Percentiles rank a stretch among this genome's conserved stretches.
phyloP scores from a whole-genome alignment of 371 early-diverging fungal species.

The Mortierella sp. region DNA sequence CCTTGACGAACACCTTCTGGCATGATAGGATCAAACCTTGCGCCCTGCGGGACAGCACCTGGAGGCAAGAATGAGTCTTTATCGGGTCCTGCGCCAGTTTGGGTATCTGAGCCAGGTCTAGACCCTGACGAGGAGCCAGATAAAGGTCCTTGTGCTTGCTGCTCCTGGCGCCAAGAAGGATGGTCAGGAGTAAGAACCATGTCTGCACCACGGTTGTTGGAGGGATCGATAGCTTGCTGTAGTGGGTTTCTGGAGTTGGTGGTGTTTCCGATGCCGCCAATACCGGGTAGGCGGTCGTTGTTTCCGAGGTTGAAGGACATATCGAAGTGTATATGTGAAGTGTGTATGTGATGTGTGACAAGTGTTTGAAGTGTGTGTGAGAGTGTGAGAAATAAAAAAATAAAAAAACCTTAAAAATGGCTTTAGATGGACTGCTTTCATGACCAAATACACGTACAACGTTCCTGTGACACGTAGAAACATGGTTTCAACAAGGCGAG shows the following conservation, averaged over 20 bases:
- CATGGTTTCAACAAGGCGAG: too few relatives aligned
- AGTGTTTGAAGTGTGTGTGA: too few relatives aligned
- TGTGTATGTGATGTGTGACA: background rate
- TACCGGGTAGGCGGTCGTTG: conserved; percentile 32
- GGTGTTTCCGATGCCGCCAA: background rate
- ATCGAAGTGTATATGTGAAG: background rate
- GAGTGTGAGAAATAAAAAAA: background rate
- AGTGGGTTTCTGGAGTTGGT: conserved; percentile 22
- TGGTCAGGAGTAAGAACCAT: conserved; percentile 55
- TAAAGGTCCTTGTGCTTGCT: background rate
- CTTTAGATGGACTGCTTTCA: too few relatives aligned
- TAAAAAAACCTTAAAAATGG: too few relatives aligned
- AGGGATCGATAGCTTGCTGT: conserved; percentile 29
- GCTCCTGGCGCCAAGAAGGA: conserved; percentile 33
- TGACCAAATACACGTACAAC: too few relatives aligned
- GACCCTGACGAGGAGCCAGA: background rate
- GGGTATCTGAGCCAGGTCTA: conserved; percentile 8
- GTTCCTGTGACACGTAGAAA: too few relatives aligned
- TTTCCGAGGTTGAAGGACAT: conserved; percentile 50
- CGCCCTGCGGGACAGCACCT: conserved; percentile 39
- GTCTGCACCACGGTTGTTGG: conserved; percentile 32
- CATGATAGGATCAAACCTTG: conserved; percentile 46
- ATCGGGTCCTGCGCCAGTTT: conserved; percentile 25
- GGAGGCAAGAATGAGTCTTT: conserved; percentile 27
- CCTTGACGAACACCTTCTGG: conserved; percentile 26